Evolutionary conservation across 345 rosid genomes (phyloP).

Genomic region (Aurinia saxatilis): DNA sequence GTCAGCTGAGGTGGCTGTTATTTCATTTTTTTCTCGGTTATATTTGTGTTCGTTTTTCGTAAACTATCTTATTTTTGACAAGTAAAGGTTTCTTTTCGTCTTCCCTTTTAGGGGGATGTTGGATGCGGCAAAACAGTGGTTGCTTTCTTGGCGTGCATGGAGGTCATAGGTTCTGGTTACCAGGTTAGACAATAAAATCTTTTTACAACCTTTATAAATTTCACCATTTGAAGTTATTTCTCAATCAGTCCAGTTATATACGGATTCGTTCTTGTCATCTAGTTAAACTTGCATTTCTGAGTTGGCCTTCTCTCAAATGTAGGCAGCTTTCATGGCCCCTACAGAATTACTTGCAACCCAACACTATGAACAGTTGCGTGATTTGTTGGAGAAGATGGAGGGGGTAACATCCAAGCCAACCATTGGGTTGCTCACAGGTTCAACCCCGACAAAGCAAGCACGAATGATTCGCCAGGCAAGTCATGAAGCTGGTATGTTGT

Average conservation of each 20-base stretch:
- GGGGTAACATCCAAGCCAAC: constrained; percentile 56
- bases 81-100: constrained; percentile 2
- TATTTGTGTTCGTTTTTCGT: not conserved
- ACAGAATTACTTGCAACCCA: constrained; percentile 96
- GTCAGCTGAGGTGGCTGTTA: not conserved
- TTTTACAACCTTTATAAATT: not conserved
- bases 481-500: constrained; percentile 19
- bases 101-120: constrained; percentile 73
- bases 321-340: constrained; percentile 99
- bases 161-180: constrained; percentile 84
- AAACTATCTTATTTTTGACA: not conserved
- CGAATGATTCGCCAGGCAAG: constrained; percentile 84
- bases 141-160: constrained; percentile 96
- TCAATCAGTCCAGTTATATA: not conserved
- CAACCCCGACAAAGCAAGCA: constrained; percentile 71
- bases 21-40: too few species aligned
- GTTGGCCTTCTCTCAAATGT: constrained; percentile 15
- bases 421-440: constrained; percentile 84
- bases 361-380: constrained; percentile 72
- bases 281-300: not conserved
- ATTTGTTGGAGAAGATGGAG: constrained; percentile 63
- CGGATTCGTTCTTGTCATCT: not conserved
- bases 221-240: not conserved
- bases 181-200: constrained; percentile 52
- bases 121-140: constrained; percentile 98